Percentiles rank a stretch among this genome's conserved stretches.
Conservation (phyloP, 192 early-diverging fungal species). For the Chytriomyces sp. region DNA sequence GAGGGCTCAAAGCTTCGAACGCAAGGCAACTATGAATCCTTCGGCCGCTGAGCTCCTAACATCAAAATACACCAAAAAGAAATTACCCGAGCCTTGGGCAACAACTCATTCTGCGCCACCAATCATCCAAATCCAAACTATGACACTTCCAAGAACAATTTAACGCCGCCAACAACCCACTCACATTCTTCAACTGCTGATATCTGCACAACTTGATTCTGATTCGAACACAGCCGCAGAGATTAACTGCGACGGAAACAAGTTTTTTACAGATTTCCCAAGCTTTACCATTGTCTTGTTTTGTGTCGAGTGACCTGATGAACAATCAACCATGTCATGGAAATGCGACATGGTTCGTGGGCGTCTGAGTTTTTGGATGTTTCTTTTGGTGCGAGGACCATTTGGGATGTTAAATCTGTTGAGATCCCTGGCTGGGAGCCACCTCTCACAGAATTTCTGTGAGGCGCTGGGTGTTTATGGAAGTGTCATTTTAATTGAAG, state of each 20-base stretch:
- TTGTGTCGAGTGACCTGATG: slow-evolving; percentile 47
- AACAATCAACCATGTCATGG: slow-evolving; percentile 30
- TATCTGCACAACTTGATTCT: slow-evolving; percentile 61
- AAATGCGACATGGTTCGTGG: slow-evolving; percentile 2
- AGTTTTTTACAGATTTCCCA: slow-evolving; percentile 49
- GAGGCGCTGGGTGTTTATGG: too few relatives aligned
- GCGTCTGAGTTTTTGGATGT: slow-evolving; percentile 38
- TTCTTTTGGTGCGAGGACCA: slow-evolving; percentile 57
- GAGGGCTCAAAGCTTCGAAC: neutral
- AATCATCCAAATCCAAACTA: slow-evolving; percentile 46
- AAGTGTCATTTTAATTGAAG: too few relatives aligned
- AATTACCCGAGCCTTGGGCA: slow-evolving; percentile 46
- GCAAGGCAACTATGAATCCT: neutral
- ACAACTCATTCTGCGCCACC: slow-evolving; percentile 49
- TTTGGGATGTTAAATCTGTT: slow-evolving; percentile 46
- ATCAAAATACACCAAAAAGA: neutral
- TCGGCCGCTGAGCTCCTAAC: neutral
- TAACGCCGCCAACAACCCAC: slow-evolving; percentile 47
- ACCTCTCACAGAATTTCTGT: too few relatives aligned
- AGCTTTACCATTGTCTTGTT: slow-evolving; percentile 47
- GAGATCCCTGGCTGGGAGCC: too few relatives aligned
- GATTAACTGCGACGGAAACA: slow-evolving; percentile 51
- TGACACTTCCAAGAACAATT: slow-evolving; percentile 38
- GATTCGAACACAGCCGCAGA: slow-evolving; percentile 53
- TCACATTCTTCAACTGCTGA: slow-evolving; percentile 44